Evolutionary conservation across 352 stramenopile species (phyloP).

Genomic region (Bremia lactucae): DNA sequence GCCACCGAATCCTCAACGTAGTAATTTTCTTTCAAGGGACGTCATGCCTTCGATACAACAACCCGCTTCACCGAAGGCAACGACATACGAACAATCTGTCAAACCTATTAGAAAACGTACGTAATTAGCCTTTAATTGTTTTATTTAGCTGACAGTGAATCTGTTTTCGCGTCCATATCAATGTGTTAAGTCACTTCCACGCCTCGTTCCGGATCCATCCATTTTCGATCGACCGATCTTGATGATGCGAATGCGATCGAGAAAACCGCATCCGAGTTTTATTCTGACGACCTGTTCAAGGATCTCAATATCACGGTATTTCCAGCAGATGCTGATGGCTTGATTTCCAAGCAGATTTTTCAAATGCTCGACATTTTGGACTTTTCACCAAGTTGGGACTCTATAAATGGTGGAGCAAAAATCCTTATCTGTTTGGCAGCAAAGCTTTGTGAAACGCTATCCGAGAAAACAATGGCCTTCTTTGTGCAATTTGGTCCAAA

Average conservation of each 20-base stretch:
- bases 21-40: background rate
- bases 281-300: slow-evolving; percentile 25
- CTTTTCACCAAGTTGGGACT: slow-evolving; percentile 82
- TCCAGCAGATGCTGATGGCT: background rate
- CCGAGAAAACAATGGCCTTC: slow-evolving; percentile 22
- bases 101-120: slow-evolving; percentile 52
- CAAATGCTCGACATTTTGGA: slow-evolving; percentile 54
- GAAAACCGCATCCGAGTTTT: slow-evolving; percentile 14
- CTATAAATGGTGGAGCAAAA: slow-evolving; percentile 61
- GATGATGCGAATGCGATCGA: no score
- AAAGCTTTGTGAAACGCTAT: slow-evolving; percentile 20
- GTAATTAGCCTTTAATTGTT: background rate
- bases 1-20: slow-evolving; percentile 3
- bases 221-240: no score
- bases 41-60: slow-evolving; percentile 4
- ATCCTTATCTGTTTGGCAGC: slow-evolving; percentile 67
- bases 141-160: background rate
- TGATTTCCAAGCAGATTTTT: slow-evolving; percentile 20
- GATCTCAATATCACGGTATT: slow-evolving; percentile 4
- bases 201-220: no score
- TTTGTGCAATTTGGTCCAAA: slow-evolving; percentile 67
- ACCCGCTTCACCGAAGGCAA: slow-evolving; percentile 2
- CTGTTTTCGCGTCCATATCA: no score
- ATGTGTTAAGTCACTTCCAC: no score
- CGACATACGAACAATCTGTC: slow-evolving; percentile 22